These are phyloP conservation scores for Plasmodium coatneyi DNA, from an alignment of 169 alveolate species.

Conservation along the genomic window DNA sequence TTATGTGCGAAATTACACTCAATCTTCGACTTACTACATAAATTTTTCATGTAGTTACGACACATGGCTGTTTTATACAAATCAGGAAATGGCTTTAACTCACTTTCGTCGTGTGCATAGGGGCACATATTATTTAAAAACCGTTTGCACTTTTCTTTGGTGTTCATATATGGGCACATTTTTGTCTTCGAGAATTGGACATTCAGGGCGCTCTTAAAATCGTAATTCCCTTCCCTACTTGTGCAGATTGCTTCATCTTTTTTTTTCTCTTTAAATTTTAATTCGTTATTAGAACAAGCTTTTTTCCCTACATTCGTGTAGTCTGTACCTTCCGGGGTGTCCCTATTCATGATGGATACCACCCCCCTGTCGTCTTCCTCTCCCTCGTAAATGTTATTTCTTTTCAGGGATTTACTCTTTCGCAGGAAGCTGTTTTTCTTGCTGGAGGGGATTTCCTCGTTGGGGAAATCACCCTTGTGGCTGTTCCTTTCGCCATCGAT, in stretches of 20 bases:
- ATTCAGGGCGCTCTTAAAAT: conserved; percentile 71
- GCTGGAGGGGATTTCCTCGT: not conserved
- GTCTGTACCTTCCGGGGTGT: conserved; percentile 16
- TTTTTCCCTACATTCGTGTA: conserved; percentile 5
- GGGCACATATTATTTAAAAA: conserved; percentile 75
- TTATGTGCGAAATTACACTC: conserved; percentile 75
- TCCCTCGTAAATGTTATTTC: conserved; percentile 28
- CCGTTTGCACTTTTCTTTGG: conserved; percentile 75
- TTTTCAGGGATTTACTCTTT: conserved; percentile 60
- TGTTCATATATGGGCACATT: conserved; percentile 77
- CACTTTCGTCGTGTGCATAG: conserved; percentile 76
- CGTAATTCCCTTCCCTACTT: conserved; percentile 58
- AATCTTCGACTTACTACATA: conserved; percentile 60
- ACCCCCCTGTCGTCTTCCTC: conserved; percentile 2
- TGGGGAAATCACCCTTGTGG: not conserved
- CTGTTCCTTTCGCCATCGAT: not conserved
- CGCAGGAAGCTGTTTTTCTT: conserved; percentile 11
- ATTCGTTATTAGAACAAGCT: conserved; percentile 7
- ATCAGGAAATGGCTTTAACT: conserved; percentile 72
- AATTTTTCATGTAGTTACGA: conserved; percentile 72
- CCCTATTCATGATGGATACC: conserved; percentile 6
- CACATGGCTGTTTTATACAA: conserved; percentile 77
- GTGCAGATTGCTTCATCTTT: conserved; percentile 19
- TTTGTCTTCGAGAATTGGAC: conserved; percentile 74
- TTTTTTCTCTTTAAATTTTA: conserved; percentile 39